Conservation (phyloP, 352 stramenopile genomes). For the Phytophthora uliginosa region DNA sequence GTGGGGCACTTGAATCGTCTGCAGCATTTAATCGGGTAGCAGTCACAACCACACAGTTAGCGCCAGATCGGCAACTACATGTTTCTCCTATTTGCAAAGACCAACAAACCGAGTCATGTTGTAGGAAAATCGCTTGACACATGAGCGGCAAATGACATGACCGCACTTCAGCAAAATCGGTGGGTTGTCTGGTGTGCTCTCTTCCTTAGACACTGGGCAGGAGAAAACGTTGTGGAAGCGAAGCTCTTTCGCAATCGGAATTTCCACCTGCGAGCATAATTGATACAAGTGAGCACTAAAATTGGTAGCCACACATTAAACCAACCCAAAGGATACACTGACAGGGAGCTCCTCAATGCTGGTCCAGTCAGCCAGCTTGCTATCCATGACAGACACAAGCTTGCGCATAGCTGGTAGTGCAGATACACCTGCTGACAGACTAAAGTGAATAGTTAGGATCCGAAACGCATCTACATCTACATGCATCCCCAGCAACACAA, state of each 20-base stretch:
- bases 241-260: constrained; percentile 82
- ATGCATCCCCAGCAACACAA: neutral
- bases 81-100: neutral
- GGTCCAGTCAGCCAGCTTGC: constrained; percentile 80
- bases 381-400: constrained; percentile 82
- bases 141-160: constrained; percentile 86
- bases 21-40: constrained; percentile 4
- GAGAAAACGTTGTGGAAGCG: constrained; percentile 92
- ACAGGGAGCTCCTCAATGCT: constrained; percentile 82
- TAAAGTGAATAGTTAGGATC: constrained; percentile 19
- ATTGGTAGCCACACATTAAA: neutral
- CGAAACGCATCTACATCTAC: neutral
- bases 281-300: constrained; percentile 8
- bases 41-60: neutral
- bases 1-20: constrained; percentile 92
- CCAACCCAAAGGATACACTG: constrained; percentile 5
- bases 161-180: constrained; percentile 90
- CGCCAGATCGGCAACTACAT: neutral
- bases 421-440: constrained; percentile 74
- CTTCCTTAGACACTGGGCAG: constrained; percentile 90
- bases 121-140: constrained; percentile 84
- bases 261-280: constrained; percentile 57
- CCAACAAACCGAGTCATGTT: constrained; percentile 77
- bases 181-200: constrained; percentile 85
- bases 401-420: constrained; percentile 85